Conservation (phyloP, 306 rosid genomes). For the cucumber (Cucumis sativus) region Cucumber_9930_V3 NC_026657.2:2812501-2813000, state of each 20-base stretch:
- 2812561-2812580: conserved; percentile 86
- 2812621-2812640: background rate
- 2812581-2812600: conserved; percentile 69
- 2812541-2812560: conserved; percentile 27
- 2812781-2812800: background rate
- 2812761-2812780: background rate
- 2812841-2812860: background rate
- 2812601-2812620: background rate
- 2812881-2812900: conserved; percentile 24
- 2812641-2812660: conserved; percentile 5
- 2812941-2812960: conserved; percentile 42
- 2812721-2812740: conserved; percentile 74
- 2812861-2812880: conserved; percentile 11
- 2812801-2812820: background rate
- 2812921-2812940: conserved; percentile 79
- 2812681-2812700: conserved; percentile 88
- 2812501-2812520: conserved; percentile 43
- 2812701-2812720: conserved; percentile 57
- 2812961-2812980: conserved; percentile 32
- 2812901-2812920: conserved; percentile 85
- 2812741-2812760: conserved; percentile 53
- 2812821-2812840: background rate
- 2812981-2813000: conserved; percentile 28
- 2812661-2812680: conserved; percentile 10
- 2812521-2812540: conserved; percentile 35